phyloP scores from a whole-genome alignment of 2,329 filamentous ascomycete species.

The Magnaporthiopsis poae region DNA sequence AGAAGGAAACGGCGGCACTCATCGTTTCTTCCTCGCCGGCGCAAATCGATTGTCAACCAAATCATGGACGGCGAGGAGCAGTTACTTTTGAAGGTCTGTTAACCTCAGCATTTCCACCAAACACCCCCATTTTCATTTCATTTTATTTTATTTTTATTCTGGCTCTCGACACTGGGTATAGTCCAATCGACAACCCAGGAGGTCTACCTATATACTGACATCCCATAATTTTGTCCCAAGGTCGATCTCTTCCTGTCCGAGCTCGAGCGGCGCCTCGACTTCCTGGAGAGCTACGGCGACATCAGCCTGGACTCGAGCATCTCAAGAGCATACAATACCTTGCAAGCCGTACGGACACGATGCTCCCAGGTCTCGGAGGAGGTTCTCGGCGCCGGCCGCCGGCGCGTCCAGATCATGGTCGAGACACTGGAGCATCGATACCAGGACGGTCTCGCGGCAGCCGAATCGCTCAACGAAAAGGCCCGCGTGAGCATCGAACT shows the following conservation, averaged over 20 bases:
- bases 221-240: conserved; percentile 24
- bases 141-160: background rate
- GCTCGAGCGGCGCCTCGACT: conserved; percentile 75
- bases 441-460: conserved; percentile 72
- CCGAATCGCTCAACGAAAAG: conserved; percentile 84
- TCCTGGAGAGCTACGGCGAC: conserved; percentile 80
- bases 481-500: conserved; percentile 77
- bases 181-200: background rate
- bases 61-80: conserved; percentile 55
- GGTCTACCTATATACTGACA: background rate
- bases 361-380: conserved; percentile 87
- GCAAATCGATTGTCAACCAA: conserved; percentile 49
- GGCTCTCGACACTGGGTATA: background rate
- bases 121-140: background rate
- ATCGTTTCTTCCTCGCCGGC: conserved; percentile 42
- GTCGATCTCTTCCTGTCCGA: conserved; percentile 76
- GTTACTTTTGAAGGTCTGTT: conserved; percentile 44
- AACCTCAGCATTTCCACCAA: background rate
- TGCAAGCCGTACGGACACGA: conserved; percentile 76
- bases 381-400: conserved; percentile 74
- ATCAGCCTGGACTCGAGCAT: conserved; percentile 74
- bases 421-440: conserved; percentile 85
- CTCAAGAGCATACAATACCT: conserved; percentile 71
- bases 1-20: conserved; percentile 43
- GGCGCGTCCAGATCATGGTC: conserved; percentile 77